A percentile compares a stretch with the other conserved stretches of the same genome.
These are phyloP conservation scores for Jatropha curcas DNA, from an alignment of 345 rosid species.

Conservation along the genomic window DNA sequence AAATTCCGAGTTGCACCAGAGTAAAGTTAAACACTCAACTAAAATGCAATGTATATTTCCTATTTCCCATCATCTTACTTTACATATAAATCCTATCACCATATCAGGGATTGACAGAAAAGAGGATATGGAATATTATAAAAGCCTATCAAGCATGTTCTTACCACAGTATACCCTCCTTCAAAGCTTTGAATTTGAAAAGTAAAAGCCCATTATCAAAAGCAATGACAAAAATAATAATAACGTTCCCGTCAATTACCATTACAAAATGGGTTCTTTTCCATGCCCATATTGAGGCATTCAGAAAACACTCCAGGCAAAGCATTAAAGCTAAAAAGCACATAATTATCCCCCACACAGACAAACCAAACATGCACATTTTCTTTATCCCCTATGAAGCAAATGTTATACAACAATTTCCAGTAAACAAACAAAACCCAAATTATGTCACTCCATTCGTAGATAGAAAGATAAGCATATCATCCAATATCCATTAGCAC, in stretches of 20 bases:
- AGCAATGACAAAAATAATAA: no score
- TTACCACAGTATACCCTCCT: background rate
- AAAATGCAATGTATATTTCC: background rate
- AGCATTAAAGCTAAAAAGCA: background rate
- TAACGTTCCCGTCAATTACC: background rate
- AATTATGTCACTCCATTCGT: background rate
- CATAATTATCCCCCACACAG: background rate
- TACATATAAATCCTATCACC: background rate
- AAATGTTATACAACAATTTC: background rate
- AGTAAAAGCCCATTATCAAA: no score
- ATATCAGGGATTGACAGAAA: background rate
- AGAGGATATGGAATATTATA: background rate
- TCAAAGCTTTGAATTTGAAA: no score
- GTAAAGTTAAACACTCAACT: background rate
- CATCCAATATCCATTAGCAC: conserved; percentile 2
- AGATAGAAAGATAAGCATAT: background rate
- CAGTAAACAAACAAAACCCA: background rate
- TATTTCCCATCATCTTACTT: background rate
- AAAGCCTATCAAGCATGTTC: background rate
- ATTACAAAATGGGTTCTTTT: background rate
- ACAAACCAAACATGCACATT: background rate
- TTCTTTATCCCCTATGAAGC: background rate
- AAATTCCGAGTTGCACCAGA: background rate
- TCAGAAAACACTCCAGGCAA: background rate
- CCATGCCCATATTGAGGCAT: background rate